Conservation (phyloP, 345 rosid genomes). For the Clausena lansium region DNA sequence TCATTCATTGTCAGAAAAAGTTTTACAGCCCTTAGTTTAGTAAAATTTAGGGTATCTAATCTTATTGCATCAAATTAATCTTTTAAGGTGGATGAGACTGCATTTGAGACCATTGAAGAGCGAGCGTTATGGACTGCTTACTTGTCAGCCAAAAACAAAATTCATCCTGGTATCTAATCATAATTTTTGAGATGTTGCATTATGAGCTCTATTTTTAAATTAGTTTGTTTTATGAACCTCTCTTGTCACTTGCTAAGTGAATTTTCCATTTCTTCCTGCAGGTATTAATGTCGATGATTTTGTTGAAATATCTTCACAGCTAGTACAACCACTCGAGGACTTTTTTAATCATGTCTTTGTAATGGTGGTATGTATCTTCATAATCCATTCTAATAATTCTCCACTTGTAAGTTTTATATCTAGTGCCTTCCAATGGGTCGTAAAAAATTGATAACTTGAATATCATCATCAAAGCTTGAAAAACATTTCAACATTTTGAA, state of each 20-base stretch:
- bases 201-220: neutral
- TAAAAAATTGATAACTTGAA: neutral
- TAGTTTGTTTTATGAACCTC: neutral
- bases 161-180: constrained; percentile 51
- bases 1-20: neutral
- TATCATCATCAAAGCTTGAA: neutral
- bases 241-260: neutral
- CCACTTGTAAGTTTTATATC: neutral
- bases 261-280: constrained; percentile 25
- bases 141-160: constrained; percentile 50
- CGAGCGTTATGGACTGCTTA: constrained; percentile 64
- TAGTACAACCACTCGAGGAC: constrained; percentile 78
- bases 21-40: neutral
- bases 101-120: constrained; percentile 76
- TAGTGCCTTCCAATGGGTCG: neutral
- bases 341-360: constrained; percentile 89
- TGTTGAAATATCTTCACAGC: constrained; percentile 58
- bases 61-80: neutral
- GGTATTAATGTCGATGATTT: constrained; percentile 74
- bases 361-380: constrained; percentile 82
- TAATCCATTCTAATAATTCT: neutral
- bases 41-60: neutral
- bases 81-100: constrained; percentile 73
- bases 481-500: neutral
- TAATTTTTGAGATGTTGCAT: neutral